Base-by-base conservation (phyloP, 2,329 filamentous ascomycete genomes). In the Fusarium sp. region DNA sequence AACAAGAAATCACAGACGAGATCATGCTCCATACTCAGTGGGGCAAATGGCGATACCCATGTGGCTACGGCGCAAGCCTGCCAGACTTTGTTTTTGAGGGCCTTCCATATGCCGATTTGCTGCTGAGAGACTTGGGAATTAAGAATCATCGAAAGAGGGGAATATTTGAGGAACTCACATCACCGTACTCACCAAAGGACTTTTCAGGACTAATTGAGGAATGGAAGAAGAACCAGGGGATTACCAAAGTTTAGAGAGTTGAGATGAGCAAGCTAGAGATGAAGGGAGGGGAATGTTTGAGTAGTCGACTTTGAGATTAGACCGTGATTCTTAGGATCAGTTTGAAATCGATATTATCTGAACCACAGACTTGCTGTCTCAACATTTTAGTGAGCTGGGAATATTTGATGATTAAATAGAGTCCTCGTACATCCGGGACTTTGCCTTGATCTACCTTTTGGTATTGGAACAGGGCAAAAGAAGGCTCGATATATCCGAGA, bases 11-110 rank as follows among this genome's bases (percentile, higher is more conserved):
- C 13, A 78, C 76, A 30, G 82, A 84, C 65, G 85, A 91, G 70
- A 87, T 89, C 0, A 85, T 90, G 39, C 80, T 94, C 41, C 84
- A 91, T 73, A 89, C 86, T 5, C 87, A 91, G 43, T 95, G 91
- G 75, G 90, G 90, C 2, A 87, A 85, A 62, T 90, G 90, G 86
- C 85, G 92, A 16, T 91, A 92, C 72, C 88, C 90, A 2, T 85
- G 82, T 6, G 91, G 91, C 0, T 89, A 89, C 73, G 91, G 91
- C 1, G 82, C 81, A 18, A 84, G 82, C 73, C 82, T 86, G 57
- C 90, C 90, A 0, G 92, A 93, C 77, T 90, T 94, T 69, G 90
- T 92, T n/a, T 94, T 94, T 74, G 92, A 95, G 90, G 94, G 77
- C 73, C 65, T 91, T 41, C 88, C 88, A 7, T 91, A 89, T 75